Conservation (phyloP, 2,329 filamentous ascomycete genomes). For the Curvularia sp. region DNA sequence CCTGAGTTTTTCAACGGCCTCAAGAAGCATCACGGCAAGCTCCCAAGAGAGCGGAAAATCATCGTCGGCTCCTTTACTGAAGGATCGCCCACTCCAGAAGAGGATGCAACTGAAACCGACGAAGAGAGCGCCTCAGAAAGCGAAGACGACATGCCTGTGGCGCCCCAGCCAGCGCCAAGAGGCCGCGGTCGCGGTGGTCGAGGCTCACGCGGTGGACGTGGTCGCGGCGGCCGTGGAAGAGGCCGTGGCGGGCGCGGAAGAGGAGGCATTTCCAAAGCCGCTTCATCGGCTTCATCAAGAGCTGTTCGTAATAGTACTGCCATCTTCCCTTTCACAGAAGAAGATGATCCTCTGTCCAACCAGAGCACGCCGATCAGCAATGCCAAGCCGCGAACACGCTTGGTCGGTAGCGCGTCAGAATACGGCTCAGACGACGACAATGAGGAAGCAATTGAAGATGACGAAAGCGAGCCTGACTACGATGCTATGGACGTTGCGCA, state of each 20-base stretch:
- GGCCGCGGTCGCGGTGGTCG: slow-evolving; percentile 39
- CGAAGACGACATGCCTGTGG: slow-evolving; percentile 31
- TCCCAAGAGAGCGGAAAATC: slow-evolving; percentile 34
- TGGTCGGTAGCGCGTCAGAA: slow-evolving; percentile 26
- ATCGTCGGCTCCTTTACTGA: slow-evolving; percentile 24
- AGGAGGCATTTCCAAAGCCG: slow-evolving; percentile 29
- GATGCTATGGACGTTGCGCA: slow-evolving; percentile 23
- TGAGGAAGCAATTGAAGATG: slow-evolving; percentile 24
- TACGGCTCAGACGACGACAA: slow-evolving; percentile 30
- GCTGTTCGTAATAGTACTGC: slow-evolving; percentile 44
- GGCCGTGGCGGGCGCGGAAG: slow-evolving; percentile 42
- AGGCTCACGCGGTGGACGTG: slow-evolving; percentile 41
- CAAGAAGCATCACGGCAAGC: slow-evolving; percentile 38
- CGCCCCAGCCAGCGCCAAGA: slow-evolving; percentile 32
- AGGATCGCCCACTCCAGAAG: slow-evolving; percentile 25
- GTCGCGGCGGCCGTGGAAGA: slow-evolving; percentile 39
- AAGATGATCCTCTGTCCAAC: slow-evolving; percentile 48
- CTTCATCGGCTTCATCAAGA: slow-evolving; percentile 42
- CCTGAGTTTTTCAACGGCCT: slow-evolving; percentile 44
- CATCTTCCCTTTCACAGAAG: slow-evolving; percentile 44
- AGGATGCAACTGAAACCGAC: slow-evolving; percentile 31
- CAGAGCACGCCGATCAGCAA: slow-evolving; percentile 38
- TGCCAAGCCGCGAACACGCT: slow-evolving; percentile 40
- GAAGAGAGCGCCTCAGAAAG: slow-evolving; percentile 35
- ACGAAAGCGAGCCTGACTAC: slow-evolving; percentile 27